Conservation (phyloP, 176 grass and related monocot species). For the Miscanthus lutarioriparius region DNA sequence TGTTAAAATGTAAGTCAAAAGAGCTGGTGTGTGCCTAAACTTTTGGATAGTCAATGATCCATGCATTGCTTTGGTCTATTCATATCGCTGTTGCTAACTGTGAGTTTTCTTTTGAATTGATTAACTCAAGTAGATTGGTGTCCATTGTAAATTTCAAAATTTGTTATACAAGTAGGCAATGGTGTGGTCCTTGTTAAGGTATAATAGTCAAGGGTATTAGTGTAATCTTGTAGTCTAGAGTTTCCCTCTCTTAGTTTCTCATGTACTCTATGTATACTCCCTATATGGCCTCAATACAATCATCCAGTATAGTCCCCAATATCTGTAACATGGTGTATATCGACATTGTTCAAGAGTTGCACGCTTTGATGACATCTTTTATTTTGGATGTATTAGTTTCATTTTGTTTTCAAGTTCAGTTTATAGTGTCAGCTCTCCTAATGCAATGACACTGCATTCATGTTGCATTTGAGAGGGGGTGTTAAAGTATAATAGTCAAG, state of each 20-base stretch:
- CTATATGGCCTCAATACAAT: neutral
- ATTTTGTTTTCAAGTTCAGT: neutral
- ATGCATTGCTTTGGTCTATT: neutral
- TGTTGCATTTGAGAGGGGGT: neutral
- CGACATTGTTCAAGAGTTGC: neutral
- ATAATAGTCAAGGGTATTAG: neutral
- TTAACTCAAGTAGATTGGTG: neutral
- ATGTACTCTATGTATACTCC: neutral
- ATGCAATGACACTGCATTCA: neutral
- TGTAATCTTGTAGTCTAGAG: neutral
- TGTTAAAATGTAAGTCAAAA: constrained; percentile 14
- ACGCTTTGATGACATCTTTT: neutral
- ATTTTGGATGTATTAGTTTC: neutral
- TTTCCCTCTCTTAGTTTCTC: neutral
- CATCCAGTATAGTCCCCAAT: neutral
- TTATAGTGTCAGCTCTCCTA: neutral
- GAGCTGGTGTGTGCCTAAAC: neutral
- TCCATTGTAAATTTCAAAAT: neutral
- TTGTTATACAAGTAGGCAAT: neutral
- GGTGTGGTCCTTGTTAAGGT: neutral
- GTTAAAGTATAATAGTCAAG: neutral
- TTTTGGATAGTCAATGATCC: neutral
- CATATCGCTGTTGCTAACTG: neutral
- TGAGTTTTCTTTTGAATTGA: neutral
- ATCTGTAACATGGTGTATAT: neutral